These are phyloP conservation scores for Linderniella brevidens DNA, from an alignment of 257 asterid species.

Conservation along the genomic window DNA sequence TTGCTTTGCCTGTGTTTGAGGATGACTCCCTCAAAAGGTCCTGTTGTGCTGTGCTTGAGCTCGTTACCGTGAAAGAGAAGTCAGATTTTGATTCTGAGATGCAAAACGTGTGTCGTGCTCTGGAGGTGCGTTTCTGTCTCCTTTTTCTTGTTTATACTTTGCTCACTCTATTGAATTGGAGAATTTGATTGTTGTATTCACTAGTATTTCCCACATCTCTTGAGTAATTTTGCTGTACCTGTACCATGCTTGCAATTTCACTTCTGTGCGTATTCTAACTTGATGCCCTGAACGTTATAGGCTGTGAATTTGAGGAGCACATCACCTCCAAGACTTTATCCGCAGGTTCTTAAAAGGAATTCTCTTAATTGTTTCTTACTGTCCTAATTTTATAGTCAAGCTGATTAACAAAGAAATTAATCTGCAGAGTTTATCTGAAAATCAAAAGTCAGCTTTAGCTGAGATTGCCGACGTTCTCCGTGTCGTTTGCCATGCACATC, in stretches of 20 bases:
- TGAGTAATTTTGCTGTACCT: too few relatives aligned
- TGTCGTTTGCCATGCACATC: conserved; percentile 45
- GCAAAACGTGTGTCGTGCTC: conserved; percentile 31
- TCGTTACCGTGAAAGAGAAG: conserved; percentile 44
- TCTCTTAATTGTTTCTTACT: neutral
- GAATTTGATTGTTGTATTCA: too few relatives aligned
- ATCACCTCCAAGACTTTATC: conserved; percentile 23
- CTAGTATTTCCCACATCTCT: too few relatives aligned
- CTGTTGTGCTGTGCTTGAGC: conserved; percentile 70
- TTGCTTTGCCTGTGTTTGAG: conserved; percentile 65
- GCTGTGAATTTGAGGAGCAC: conserved; percentile 48
- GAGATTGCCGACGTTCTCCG: conserved; percentile 47
- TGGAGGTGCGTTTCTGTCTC: conserved; percentile 25
- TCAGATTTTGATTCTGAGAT: conserved; percentile 39
- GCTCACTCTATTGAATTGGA: neutral
- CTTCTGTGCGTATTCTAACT: conserved; percentile 1
- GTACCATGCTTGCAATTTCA: too few relatives aligned
- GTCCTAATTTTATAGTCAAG: neutral
- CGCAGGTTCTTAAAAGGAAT: conserved; percentile 23
- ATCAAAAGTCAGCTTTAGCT: conserved; percentile 36
- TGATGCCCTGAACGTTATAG: conserved; percentile 17
- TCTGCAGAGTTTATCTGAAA: conserved; percentile 35
- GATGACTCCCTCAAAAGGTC: conserved; percentile 16
- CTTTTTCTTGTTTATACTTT: conserved; percentile 1
- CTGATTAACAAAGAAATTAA: neutral